Percentiles rank a stretch among this genome's conserved stretches.
Conservation (phyloP, 2,329 filamentous ascomycete species). For the Emericellopsis atlantica region DNA sequence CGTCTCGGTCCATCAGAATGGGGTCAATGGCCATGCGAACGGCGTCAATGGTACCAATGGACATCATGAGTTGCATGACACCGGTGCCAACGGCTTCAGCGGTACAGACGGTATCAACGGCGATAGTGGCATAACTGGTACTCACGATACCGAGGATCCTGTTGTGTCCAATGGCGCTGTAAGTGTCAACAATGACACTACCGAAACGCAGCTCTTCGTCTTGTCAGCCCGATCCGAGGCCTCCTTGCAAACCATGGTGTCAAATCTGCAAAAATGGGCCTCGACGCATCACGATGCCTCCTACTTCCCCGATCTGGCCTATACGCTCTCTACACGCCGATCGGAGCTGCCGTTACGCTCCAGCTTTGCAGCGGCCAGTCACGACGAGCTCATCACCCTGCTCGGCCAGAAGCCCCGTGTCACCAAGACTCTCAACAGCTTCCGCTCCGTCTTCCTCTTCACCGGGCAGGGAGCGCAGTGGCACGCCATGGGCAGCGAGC, state of each 20-base stretch:
- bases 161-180: conserved; percentile 3
- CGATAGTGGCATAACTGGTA: too few species aligned
- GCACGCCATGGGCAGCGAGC: conserved; percentile 7
- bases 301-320: conserved; percentile 31
- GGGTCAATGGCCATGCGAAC: neutral
- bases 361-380: conserved; percentile 26
- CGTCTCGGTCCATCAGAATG: neutral
- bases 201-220: conserved; percentile 20
- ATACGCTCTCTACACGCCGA: conserved; percentile 31
- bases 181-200: conserved; percentile 9
- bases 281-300: conserved; percentile 28
- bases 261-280: conserved; percentile 21
- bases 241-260: conserved; percentile 15
- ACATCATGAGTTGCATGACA: neutral
- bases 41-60: neutral
- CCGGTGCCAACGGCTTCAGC: too few species aligned
- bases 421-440: neutral
- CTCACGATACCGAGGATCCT: too few species aligned
- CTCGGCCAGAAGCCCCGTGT: conserved; percentile 8
- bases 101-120: neutral
- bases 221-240: conserved; percentile 24
- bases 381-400: conserved; percentile 21
- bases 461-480: conserved; percentile 17
- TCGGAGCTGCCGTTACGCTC: conserved; percentile 27
- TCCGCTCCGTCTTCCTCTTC: conserved; percentile 8